Conservation (phyloP, 2,329 filamentous ascomycete species). For the Fusarium algeriense region DNA sequence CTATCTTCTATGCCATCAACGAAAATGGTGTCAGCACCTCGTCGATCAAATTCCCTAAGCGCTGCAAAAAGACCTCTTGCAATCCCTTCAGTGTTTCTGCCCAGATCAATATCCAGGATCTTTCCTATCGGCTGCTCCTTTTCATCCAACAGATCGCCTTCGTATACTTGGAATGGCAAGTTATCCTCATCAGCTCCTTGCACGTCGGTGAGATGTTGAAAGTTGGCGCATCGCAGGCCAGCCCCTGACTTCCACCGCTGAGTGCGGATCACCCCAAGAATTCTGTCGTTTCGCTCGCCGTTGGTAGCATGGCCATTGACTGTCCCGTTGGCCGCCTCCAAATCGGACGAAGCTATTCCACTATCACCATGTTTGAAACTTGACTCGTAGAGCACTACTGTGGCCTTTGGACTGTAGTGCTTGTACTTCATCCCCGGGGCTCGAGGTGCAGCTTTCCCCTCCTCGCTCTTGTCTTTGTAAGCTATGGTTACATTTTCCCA, state of each 20-base stretch:
- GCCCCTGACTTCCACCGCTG: constrained; percentile 63
- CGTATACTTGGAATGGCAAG: constrained; percentile 56
- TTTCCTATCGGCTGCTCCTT: constrained; percentile 53
- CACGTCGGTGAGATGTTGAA: constrained; percentile 37
- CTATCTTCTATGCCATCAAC: constrained; percentile 89
- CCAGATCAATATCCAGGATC: constrained; percentile 79
- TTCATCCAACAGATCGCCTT: constrained; percentile 55
- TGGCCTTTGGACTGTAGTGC: constrained; percentile 93
- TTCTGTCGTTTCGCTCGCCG: constrained; percentile 39
- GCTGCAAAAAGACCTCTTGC: constrained; percentile 91
- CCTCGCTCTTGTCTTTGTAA: constrained; percentile 81
- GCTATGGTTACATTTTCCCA: constrained; percentile 84
- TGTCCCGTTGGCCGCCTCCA: constrained; percentile 43
- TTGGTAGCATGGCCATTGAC: constrained; percentile 43
- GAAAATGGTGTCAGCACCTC: constrained; percentile 84
- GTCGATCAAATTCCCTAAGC: constrained; percentile 84
- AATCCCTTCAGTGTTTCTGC: constrained; percentile 77
- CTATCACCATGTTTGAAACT: constrained; percentile 51
- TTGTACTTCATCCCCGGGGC: constrained; percentile 99
- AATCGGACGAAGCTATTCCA: constrained; percentile 54
- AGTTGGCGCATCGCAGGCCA: constrained; percentile 53
- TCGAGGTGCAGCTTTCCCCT: constrained; percentile 74
- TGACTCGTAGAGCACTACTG: constrained; percentile 84
- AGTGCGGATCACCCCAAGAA: constrained; percentile 68
- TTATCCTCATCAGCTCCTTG: constrained; percentile 46